A percentile compares a stretch with the other conserved stretches of the same genome.
Evolutionary conservation across 108 stramenopile genomes (phyloP).

Genomic region (Parietichytrium sp.): DNA sequence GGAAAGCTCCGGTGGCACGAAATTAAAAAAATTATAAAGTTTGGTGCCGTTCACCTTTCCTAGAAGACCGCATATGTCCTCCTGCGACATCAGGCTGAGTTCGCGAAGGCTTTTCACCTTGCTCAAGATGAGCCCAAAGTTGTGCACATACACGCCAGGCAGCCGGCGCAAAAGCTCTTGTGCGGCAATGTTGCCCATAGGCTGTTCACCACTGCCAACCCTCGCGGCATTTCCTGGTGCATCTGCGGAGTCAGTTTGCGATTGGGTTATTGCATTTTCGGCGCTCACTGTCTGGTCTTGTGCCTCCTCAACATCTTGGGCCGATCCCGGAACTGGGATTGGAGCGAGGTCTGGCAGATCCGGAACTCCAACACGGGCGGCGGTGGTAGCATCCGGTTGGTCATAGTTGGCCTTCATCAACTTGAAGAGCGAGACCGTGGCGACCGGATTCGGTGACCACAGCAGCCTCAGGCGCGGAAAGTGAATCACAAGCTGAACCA

Average conservation of each 20-base stretch:
- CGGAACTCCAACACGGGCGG: slow-evolving; percentile 73
- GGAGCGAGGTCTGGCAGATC: slow-evolving; percentile 47
- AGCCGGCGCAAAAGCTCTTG: slow-evolving; percentile 24
- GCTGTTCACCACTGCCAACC: not conserved
- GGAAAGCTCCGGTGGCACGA: too few relatives aligned
- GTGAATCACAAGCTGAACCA: slow-evolving; percentile 75
- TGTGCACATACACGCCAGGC: slow-evolving; percentile 32
- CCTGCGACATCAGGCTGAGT: not conserved
- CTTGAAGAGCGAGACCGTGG: slow-evolving; percentile 84
- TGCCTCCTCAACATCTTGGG: not conserved
- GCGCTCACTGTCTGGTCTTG: not conserved
- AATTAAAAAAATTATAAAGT: slow-evolving; percentile 37
- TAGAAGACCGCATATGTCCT: not conserved
- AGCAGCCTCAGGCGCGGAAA: slow-evolving; percentile 87
- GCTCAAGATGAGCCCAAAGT: slow-evolving; percentile 17
- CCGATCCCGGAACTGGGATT: not conserved
- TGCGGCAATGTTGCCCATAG: slow-evolving; percentile 12
- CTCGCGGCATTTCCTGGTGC: not conserved
- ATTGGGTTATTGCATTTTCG: not conserved
- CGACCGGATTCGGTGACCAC: slow-evolving; percentile 88
- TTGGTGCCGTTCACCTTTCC: not conserved
- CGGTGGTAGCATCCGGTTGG: slow-evolving; percentile 78
- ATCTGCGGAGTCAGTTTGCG: not conserved
- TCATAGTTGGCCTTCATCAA: slow-evolving; percentile 75
- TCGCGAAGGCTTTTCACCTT: slow-evolving; percentile 7